These are phyloP conservation scores for Suillus brevipes DNA, from an alignment of 768 basidiomycete species.

Conservation along the genomic window DNA sequence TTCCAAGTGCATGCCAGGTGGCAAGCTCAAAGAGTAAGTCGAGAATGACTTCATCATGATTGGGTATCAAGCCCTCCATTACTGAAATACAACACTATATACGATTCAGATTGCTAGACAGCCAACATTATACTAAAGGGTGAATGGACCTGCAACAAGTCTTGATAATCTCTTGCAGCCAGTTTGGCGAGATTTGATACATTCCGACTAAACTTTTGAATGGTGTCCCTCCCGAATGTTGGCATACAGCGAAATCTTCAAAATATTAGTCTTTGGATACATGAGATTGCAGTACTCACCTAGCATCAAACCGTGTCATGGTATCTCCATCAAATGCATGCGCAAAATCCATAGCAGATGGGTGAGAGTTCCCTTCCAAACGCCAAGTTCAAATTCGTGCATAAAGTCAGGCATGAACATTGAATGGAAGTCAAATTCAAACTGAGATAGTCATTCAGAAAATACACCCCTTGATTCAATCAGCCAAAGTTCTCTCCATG, in stretches of 20 bases:
- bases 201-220: conserved; percentile 9
- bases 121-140: too few relatives aligned
- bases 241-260: conserved; percentile 15
- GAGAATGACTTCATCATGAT: conserved; percentile 15
- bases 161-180: conserved; percentile 12
- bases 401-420: conserved; percentile 36
- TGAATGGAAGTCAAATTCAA: conserved; percentile 24
- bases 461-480: conserved; percentile 18
- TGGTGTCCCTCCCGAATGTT: conserved; percentile 10
- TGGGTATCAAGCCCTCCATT: conserved; percentile 18
- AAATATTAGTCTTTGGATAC: too few relatives aligned
- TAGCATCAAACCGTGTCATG: not conserved
- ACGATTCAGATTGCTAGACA: not conserved
- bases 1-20: conserved; percentile 20
- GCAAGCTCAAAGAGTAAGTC: conserved; percentile 19
- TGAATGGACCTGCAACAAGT: conserved; percentile 11
- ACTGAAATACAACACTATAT: conserved; percentile 27
- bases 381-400: conserved; percentile 40
- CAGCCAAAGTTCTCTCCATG: conserved; percentile 12
- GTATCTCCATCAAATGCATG: conserved; percentile 8
- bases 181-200: conserved; percentile 20
- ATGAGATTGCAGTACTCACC: not conserved
- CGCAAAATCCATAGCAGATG: conserved; percentile 36
- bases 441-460: conserved; percentile 18
- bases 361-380: conserved; percentile 35